A percentile compares a stretch with the other conserved stretches of the same genome.
Conservation (phyloP, 129 eudicot species). For the Oenanthe sinensis region DNA sequence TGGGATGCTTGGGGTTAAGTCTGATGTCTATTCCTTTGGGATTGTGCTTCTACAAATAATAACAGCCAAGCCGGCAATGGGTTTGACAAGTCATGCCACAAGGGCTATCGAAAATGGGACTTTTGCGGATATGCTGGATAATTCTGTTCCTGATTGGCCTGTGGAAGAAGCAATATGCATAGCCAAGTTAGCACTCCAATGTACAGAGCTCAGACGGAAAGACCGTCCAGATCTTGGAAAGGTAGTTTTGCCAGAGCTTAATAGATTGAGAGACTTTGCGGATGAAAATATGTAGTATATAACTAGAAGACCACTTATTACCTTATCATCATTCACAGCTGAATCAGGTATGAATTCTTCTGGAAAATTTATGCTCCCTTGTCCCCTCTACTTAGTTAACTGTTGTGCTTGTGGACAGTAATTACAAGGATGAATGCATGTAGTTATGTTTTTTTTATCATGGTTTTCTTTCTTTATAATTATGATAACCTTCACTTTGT, state of each 20-base stretch:
- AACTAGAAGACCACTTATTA: not conserved
- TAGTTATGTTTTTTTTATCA: not conserved
- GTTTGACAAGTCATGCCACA: slow-evolving; percentile 38
- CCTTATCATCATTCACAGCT: not conserved
- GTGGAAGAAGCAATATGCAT: slow-evolving; percentile 41
- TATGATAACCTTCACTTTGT: not conserved
- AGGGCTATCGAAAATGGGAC: slow-evolving; percentile 35
- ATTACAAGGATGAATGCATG: not conserved
- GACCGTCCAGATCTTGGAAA: slow-evolving; percentile 71
- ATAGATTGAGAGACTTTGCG: slow-evolving; percentile 40
- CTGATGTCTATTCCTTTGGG: slow-evolving; percentile 66
- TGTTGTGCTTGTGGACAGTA: not conserved
- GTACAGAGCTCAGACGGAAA: slow-evolving; percentile 66
- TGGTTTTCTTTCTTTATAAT: not conserved
- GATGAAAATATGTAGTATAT: slow-evolving; percentile 30
- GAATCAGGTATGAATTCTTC: not conserved
- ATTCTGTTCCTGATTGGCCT: slow-evolving; percentile 57
- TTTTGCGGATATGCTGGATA: slow-evolving; percentile 44
- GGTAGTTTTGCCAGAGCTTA: slow-evolving; percentile 54
- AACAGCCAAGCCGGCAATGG: slow-evolving; percentile 61
- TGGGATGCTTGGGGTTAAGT: slow-evolving; percentile 75
- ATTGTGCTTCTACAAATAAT: slow-evolving; percentile 49
- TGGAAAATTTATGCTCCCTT: not conserved
- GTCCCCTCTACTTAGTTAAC: not conserved
- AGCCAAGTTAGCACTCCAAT: slow-evolving; percentile 49